Conservation (phyloP, 2,329 filamentous ascomycete species). For the Fusarium protoensiforme region DNA sequence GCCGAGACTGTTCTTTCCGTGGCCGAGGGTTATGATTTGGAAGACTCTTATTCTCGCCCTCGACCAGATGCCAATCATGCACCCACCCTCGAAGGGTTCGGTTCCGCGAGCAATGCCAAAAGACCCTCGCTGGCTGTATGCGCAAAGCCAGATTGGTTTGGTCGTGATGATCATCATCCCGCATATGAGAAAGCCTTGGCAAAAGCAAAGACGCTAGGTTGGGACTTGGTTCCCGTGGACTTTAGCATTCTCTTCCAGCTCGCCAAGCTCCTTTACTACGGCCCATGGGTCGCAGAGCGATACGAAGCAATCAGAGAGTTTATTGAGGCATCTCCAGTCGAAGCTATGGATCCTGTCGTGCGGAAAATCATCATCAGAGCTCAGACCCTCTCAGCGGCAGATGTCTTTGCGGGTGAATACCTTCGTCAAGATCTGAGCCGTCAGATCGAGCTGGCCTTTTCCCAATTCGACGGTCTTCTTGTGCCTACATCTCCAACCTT, state of each 20-base stretch:
- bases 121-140: slow-evolving; percentile 53
- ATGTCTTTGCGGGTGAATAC: slow-evolving; percentile 57
- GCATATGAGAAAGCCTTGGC: slow-evolving; percentile 55
- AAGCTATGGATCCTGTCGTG: slow-evolving; percentile 51
- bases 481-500: slow-evolving; percentile 68
- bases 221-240: slow-evolving; percentile 55
- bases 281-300: slow-evolving; percentile 67
- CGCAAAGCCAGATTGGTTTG: slow-evolving; percentile 52
- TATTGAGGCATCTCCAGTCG: slow-evolving; percentile 47
- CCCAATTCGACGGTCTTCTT: slow-evolving; percentile 59
- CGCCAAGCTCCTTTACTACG: slow-evolving; percentile 65
- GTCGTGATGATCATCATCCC: slow-evolving; percentile 50
- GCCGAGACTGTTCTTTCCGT: slow-evolving; percentile 61
- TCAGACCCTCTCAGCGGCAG: slow-evolving; percentile 55
- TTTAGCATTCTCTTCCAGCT: slow-evolving; percentile 63
- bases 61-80: slow-evolving; percentile 25
- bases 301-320: slow-evolving; percentile 63
- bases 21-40: slow-evolving; percentile 58
- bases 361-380: slow-evolving; percentile 52
- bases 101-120: slow-evolving; percentile 22
- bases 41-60: slow-evolving; percentile 63
- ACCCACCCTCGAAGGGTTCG: slow-evolving; percentile 44
- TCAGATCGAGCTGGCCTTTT: slow-evolving; percentile 53
- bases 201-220: slow-evolving; percentile 52
- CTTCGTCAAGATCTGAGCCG: slow-evolving; percentile 52